Evolutionary conservation across 345 rosid species (phyloP).

Genomic region (Corymbia maculata): DNA sequence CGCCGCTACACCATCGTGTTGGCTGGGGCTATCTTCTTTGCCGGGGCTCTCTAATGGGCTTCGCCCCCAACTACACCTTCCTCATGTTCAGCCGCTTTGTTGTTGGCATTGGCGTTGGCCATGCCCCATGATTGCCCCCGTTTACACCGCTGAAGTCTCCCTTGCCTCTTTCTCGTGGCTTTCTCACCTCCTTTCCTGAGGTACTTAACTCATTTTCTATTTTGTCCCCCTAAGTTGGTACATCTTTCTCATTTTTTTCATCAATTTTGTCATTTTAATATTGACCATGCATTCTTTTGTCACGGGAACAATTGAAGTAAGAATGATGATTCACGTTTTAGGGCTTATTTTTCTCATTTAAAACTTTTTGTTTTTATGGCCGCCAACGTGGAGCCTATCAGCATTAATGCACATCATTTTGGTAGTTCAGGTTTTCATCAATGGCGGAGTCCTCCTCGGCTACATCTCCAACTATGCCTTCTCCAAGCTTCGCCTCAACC

Average conservation of each 20-base stretch:
- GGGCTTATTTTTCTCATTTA: background rate
- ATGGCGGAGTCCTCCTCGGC: constrained; percentile 55
- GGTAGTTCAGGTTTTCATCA: constrained; percentile 59
- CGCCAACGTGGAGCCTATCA: background rate
- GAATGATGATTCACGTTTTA: too few relatives aligned
- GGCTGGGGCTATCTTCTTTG: constrained; percentile 73
- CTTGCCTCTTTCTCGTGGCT: constrained; percentile 82
- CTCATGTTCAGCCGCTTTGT: constrained; percentile 85
- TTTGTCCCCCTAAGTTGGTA: too few relatives aligned
- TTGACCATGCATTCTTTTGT: too few relatives aligned
- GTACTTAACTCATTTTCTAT: constrained; percentile 5
- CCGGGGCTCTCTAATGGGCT: constrained; percentile 89
- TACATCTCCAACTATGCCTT: constrained; percentile 76
- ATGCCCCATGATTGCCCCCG: constrained; percentile 92
- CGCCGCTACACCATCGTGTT: constrained; percentile 78
- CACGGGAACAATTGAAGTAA: too few relatives aligned
- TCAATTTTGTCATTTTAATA: too few relatives aligned
- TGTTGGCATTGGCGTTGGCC: constrained; percentile 85
- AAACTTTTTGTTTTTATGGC: background rate
- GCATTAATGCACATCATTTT: background rate
- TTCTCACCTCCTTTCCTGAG: constrained; percentile 91
- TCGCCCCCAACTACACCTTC: constrained; percentile 66
- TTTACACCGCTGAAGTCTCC: constrained; percentile 83
- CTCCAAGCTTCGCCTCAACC: constrained; percentile 36
- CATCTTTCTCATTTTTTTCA: too few relatives aligned